Conservation (phyloP, 345 rosid genomes). For the Garcia nutans region DNA sequence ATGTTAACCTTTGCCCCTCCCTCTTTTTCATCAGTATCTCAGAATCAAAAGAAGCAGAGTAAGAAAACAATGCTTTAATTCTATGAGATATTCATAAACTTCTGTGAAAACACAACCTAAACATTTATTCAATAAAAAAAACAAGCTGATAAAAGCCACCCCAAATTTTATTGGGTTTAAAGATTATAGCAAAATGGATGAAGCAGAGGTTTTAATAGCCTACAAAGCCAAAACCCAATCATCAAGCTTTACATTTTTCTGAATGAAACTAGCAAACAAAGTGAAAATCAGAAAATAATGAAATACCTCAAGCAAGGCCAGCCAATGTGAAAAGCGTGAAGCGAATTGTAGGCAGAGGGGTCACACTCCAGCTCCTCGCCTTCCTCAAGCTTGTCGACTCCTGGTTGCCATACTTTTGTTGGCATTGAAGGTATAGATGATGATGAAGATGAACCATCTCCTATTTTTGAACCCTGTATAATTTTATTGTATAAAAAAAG, state of each 20-base stretch:
- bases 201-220: not conserved
- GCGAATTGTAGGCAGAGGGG: conserved; percentile 83
- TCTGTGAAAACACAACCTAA: not conserved
- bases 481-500: not conserved
- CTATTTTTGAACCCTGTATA: conserved; percentile 47
- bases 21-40: not conserved
- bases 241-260: not conserved
- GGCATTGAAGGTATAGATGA: conserved; percentile 48
- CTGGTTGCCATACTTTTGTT: conserved; percentile 92
- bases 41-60: not conserved
- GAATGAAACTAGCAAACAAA: too few relatives aligned
- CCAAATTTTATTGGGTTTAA: too few relatives aligned
- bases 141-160: too few relatives aligned
- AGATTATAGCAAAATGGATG: not conserved
- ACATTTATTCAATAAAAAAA: not conserved
- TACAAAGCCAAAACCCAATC: not conserved
- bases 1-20: not conserved
- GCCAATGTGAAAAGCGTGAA: conserved; percentile 83
- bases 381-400: conserved; percentile 89
- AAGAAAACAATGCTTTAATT: not conserved
- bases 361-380: conserved; percentile 98
- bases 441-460: conserved; percentile 61
- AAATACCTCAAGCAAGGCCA: conserved; percentile 94
- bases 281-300: not conserved
- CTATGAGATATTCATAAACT: not conserved